Percentiles rank a stretch among this genome's conserved stretches.
Conservation (phyloP, 2,329 filamentous ascomycete species). For the Chalaropsis thielavioides region DNA sequence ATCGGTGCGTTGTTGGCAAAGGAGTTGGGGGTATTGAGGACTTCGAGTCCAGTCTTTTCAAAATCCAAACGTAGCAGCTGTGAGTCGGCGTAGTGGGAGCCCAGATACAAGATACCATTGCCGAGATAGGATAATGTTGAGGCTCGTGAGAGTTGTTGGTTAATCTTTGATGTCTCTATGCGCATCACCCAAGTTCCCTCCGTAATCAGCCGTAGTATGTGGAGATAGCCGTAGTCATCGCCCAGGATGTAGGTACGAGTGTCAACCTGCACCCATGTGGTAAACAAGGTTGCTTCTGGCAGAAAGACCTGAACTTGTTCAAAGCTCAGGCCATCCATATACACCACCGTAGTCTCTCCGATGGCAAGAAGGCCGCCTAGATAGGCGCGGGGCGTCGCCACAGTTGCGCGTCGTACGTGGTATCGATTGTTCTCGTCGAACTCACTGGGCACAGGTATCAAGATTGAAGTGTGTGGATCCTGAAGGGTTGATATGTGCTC, state of each 20-base stretch:
- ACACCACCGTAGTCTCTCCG: slow-evolving; percentile 68
- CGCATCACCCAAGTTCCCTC: slow-evolving; percentile 51
- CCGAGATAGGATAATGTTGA: slow-evolving; percentile 66
- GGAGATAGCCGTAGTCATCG: slow-evolving; percentile 78
- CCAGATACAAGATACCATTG: slow-evolving; percentile 62
- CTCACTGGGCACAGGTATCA: slow-evolving; percentile 46
- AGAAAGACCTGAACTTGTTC: slow-evolving; percentile 50
- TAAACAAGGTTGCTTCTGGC: slow-evolving; percentile 66
- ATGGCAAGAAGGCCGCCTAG: slow-evolving; percentile 59
- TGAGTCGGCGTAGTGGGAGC: slow-evolving; percentile 84
- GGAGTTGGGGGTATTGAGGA: slow-evolving; percentile 54
- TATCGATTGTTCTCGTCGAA: slow-evolving; percentile 45
- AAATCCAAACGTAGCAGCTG: slow-evolving; percentile 54
- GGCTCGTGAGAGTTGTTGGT: slow-evolving; percentile 51
- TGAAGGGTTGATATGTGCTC: slow-evolving; percentile 39
- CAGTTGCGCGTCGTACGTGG: slow-evolving; percentile 39
- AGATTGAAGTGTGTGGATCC: slow-evolving; percentile 42
- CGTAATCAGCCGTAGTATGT: slow-evolving; percentile 66
- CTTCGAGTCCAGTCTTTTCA: slow-evolving; percentile 34
- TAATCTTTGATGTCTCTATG: slow-evolving; percentile 55
- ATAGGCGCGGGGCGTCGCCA: slow-evolving; percentile 35
- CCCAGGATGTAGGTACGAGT: slow-evolving; percentile 71
- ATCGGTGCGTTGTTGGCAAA: slow-evolving; percentile 70
- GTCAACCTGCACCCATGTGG: slow-evolving; percentile 81
- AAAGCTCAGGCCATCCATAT: slow-evolving; percentile 66